Conservation (phyloP, 371 early-diverging fungal species). For the Phascolomyces articulosus region DNA sequence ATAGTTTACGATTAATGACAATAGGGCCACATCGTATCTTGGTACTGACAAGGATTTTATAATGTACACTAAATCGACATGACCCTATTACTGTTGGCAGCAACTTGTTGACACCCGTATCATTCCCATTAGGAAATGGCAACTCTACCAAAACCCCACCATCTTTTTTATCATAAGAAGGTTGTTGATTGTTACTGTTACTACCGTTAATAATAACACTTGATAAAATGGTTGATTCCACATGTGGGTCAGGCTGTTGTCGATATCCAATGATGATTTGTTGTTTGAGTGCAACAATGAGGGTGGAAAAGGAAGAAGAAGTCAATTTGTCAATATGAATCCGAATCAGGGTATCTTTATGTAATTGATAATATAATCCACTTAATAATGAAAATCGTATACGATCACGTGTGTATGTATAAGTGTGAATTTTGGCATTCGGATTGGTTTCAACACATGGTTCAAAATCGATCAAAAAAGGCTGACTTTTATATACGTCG, state of each 20-base stretch:
- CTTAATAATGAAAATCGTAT: neutral
- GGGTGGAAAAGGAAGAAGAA: no score
- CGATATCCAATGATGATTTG: neutral
- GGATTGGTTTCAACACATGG: neutral
- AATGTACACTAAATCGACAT: neutral
- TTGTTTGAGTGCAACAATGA: neutral
- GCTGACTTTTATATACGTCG: constrained; percentile 17
- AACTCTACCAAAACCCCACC: neutral
- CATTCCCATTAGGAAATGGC: neutral
- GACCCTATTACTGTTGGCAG: neutral
- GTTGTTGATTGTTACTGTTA: no score
- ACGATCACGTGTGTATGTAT: neutral
- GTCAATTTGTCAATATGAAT: neutral
- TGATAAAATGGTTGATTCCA: neutral
- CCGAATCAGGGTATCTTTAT: neutral
- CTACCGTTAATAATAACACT: no score
- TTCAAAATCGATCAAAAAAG: constrained; percentile 24
- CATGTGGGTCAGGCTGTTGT: no score
- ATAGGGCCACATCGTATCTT: constrained; percentile 1
- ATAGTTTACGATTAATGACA: constrained; percentile 1
- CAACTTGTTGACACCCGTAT: no score
- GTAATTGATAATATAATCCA: neutral
- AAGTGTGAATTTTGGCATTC: neutral
- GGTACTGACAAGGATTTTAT: neutral
- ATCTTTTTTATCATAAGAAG: no score